Conservation (phyloP, 2,329 filamentous ascomycete species). For the Phialemoniopsis sp. region DNA sequence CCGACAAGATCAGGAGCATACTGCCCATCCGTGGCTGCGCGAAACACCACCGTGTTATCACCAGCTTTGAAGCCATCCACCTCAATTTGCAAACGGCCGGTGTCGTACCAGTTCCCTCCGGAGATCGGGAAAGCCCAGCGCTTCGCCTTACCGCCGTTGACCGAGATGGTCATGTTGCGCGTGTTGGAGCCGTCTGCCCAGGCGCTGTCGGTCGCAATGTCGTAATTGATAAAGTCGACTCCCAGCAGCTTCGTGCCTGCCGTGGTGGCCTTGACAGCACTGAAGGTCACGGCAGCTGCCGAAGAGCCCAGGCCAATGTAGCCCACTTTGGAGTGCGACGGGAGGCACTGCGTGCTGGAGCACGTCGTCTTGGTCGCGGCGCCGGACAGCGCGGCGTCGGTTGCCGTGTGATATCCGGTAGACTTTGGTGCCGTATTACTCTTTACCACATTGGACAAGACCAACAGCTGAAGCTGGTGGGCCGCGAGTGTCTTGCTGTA, state of each 20-base stretch:
- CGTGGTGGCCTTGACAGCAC: slow-evolving; percentile 19
- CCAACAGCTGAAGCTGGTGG: slow-evolving; percentile 33
- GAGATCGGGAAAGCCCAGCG: slow-evolving; percentile 45
- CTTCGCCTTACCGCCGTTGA: slow-evolving; percentile 37
- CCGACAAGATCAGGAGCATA: slow-evolving; percentile 39
- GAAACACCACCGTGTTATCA: slow-evolving; percentile 29
- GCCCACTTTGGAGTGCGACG: slow-evolving; percentile 36
- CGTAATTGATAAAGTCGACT: slow-evolving; percentile 49
- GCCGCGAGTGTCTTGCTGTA: slow-evolving; percentile 25
- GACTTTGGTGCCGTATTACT: slow-evolving; percentile 13
- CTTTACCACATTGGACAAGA: slow-evolving; percentile 26
- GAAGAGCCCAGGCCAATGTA: slow-evolving; percentile 26
- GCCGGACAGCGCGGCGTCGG: slow-evolving; percentile 28
- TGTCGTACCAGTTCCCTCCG: slow-evolving; percentile 46
- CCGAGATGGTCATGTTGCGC: slow-evolving; percentile 41
- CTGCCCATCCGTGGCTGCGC: slow-evolving; percentile 13
- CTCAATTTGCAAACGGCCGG: slow-evolving; percentile 36
- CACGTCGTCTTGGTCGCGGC: slow-evolving; percentile 28
- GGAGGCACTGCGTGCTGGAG: slow-evolving; percentile 30
- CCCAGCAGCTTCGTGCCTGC: slow-evolving; percentile 33
- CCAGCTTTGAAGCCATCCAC: slow-evolving; percentile 40
- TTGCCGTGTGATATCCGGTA: slow-evolving; percentile 32
- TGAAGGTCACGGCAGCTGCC: slow-evolving; percentile 23
- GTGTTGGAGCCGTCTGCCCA: slow-evolving; percentile 42
- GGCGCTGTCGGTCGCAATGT: slow-evolving; percentile 34